These are phyloP conservation scores for Trichoderma cornu-damae DNA, from an alignment of 2,329 filamentous ascomycete genomes.

Conservation along the genomic window DNA sequence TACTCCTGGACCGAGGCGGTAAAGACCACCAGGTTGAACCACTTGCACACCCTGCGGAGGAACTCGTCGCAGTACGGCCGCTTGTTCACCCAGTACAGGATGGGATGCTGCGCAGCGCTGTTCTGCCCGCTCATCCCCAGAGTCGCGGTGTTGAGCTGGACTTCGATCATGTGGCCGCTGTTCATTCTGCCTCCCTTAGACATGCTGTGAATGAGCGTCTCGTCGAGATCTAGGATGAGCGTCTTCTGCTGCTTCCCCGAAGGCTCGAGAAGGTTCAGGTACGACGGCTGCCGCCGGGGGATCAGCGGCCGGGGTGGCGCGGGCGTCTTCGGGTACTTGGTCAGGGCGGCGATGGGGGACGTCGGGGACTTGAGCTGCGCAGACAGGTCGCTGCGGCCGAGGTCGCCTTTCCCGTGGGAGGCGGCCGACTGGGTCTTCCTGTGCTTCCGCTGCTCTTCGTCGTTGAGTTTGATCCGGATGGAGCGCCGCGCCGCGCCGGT, in stretches of 20 bases:
- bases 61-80: constrained; percentile 96
- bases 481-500: constrained; percentile 64
- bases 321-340: constrained; percentile 84
- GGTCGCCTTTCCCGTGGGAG: constrained; percentile 39
- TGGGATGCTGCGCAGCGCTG: constrained; percentile 74
- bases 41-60: constrained; percentile 84
- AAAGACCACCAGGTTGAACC: constrained; percentile 96
- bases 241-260: constrained; percentile 72
- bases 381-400: constrained; percentile 50
- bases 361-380: constrained; percentile 91
- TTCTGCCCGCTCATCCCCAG: constrained; percentile 66
- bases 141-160: constrained; percentile 71
- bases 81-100: constrained; percentile 98
- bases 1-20: constrained; percentile 98
- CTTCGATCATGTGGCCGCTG: constrained; percentile 97
- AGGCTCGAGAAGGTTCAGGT: constrained; percentile 56
- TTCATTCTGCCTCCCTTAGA: constrained; percentile 94
- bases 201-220: constrained; percentile 97
- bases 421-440: constrained; percentile 53
- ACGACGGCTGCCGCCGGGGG: constrained; percentile 83
- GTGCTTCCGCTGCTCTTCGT: constrained; percentile 72
- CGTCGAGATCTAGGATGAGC: constrained; percentile 89
- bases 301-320: constrained; percentile 86
- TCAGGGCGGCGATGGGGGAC: constrained; percentile 71
- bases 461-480: constrained; percentile 85